Evolutionary conservation across 1,284 basidiomycete species (phyloP).

Genomic region (Sporisorium scitamineum): DNA sequence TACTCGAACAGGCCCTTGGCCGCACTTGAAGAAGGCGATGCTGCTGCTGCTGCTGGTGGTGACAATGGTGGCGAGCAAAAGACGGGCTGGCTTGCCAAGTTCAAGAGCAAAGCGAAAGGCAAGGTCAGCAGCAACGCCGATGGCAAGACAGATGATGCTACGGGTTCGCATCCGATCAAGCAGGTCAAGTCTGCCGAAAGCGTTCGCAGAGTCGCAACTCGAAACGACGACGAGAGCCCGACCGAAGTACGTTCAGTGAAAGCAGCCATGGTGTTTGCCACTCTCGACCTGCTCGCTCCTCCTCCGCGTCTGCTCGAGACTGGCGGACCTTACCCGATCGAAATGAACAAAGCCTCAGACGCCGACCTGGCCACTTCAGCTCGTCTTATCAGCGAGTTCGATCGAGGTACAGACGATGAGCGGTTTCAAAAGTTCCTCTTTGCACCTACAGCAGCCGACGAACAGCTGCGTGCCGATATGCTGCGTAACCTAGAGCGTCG

Average conservation of each 20-base stretch:
- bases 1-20: slow-evolving; percentile 12
- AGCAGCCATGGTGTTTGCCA: slow-evolving; percentile 37
- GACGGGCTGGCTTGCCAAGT: slow-evolving; percentile 24
- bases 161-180: neutral
- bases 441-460: slow-evolving; percentile 8
- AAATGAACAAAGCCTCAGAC: slow-evolving; percentile 42
- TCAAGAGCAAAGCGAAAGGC: slow-evolving; percentile 23
- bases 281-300: slow-evolving; percentile 45
- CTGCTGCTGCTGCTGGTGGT: neutral
- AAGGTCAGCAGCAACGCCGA: slow-evolving; percentile 8
- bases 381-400: slow-evolving; percentile 30
- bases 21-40: neutral
- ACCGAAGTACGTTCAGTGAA: slow-evolving; percentile 15
- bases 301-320: slow-evolving; percentile 37
- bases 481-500: slow-evolving; percentile 33
- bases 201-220: neutral
- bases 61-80: slow-evolving; percentile 5
- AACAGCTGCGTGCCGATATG: slow-evolving; percentile 24
- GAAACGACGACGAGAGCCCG: neutral
- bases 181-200: slow-evolving; percentile 17
- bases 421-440: slow-evolving; percentile 30
- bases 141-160: neutral
- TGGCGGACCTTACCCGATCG: slow-evolving; percentile 38
- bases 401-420: slow-evolving; percentile 26
- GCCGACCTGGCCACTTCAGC: slow-evolving; percentile 27